Evolutionary conservation across 2,329 filamentous ascomycete genomes (phyloP).

Genomic region (Alternaria gaisen): DNA sequence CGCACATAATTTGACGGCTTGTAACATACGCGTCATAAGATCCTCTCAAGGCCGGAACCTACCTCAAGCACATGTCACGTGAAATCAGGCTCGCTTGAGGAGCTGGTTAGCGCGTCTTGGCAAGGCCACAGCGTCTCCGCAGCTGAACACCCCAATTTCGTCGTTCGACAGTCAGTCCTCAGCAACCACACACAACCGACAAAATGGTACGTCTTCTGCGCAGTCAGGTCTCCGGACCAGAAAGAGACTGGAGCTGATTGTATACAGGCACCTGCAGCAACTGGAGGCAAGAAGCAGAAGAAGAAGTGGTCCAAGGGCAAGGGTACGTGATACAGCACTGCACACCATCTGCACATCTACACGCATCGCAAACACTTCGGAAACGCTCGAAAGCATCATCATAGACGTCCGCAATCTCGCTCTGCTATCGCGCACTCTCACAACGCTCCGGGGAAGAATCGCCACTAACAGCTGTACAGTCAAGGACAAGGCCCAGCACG

Average conservation of each 20-base stretch:
- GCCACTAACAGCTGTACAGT: constrained; percentile 66
- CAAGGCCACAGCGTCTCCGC: constrained; percentile 28
- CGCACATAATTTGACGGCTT: neutral
- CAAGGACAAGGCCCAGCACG: constrained; percentile 99
- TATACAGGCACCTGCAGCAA: constrained; percentile 59
- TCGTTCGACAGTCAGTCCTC: constrained; percentile 32
- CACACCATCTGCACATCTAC: constrained; percentile 23
- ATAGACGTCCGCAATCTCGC: constrained; percentile 2
- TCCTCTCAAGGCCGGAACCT: neutral
- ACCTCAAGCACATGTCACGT: neutral
- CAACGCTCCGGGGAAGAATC: constrained; percentile 18
- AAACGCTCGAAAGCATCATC: constrained; percentile 2
- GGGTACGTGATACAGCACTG: constrained; percentile 55
- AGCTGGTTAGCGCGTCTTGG: constrained; percentile 26
- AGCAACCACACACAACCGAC: constrained; percentile 52
- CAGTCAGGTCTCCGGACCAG: neutral
- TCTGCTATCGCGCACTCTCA: constrained; percentile 10
- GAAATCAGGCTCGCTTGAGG: constrained; percentile 32
- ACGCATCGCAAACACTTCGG: constrained; percentile 4
- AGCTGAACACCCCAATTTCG: constrained; percentile 17
- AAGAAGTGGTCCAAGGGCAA: constrained; percentile 79
- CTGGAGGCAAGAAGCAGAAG: constrained; percentile 81
- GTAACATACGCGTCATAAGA: neutral
- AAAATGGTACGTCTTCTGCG: constrained; percentile 51
- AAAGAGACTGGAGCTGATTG: constrained; percentile 17